Base-by-base conservation (phyloP, 169 alveolate genomes). In the Plasmodium adleri region DNA sequence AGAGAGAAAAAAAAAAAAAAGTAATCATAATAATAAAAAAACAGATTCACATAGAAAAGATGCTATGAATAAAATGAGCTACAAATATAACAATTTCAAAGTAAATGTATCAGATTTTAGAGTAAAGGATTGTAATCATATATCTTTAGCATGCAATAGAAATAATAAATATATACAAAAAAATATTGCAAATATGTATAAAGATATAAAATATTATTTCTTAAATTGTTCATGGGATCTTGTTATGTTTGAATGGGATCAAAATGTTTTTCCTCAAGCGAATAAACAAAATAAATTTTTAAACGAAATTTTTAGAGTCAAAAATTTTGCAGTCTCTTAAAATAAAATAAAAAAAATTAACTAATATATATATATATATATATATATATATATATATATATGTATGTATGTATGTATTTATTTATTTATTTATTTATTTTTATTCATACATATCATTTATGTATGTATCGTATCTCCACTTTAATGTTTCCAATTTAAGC, bases 221-320 rank as follows among this genome's bases (percentile, higher is more conserved):
- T 52, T 50, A 7, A 85, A 71, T 39, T 70, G 87, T 52, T n/a
- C 86, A 4, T 85, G 92, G 92, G 92, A 85, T 52, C 7, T 85
- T 13, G 92, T 85, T 49, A 47, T 85, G 85, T 85, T 47, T 64
- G 92, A 85, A 73, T 72, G 47, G 22, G 50, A 70, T 32, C 87
- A 85, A 20, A 52, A 39, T 74, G 5, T 12, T 8, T 17, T 22
- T 28, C 39, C 56, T 32, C 72, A 60, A 24, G 75, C 50, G 20
- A 24, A 59, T 59, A 20, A 12, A 1, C 20, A 50, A 13, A 70
- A 85, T 39, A 45, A 63, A 28, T 28, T 70, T 63, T 85, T 85
- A 68, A 85, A 85, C 39, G 92, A 85, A 71, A 71, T 85, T 39
- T 85, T 85, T 26, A 47, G 92, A 8, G 59, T 85, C 15, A 45